Conservation (phyloP, 495 filamentous ascomycete species). For the Chaetomium fimeti region DNA sequence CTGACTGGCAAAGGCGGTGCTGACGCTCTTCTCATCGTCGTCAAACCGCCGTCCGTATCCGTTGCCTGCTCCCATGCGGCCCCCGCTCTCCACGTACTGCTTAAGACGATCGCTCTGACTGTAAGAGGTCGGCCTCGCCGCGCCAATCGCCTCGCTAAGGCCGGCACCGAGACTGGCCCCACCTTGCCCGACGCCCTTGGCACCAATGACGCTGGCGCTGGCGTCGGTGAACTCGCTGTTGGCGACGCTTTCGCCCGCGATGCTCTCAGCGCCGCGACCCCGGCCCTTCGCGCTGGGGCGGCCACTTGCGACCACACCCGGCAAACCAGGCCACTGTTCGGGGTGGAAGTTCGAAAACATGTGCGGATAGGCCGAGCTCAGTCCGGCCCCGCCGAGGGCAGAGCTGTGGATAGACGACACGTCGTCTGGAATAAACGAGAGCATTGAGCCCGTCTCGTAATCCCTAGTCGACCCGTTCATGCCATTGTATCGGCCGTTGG, state of each 20-base stretch:
- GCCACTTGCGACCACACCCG: constrained; percentile 61
- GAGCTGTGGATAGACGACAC: constrained; percentile 94
- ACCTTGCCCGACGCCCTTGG: constrained; percentile 62
- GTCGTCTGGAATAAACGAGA: constrained; percentile 95
- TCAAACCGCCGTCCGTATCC: constrained; percentile 81
- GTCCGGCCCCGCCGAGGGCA: constrained; percentile 76
- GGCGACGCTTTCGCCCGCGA: constrained; percentile 87
- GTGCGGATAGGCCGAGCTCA: constrained; percentile 78
- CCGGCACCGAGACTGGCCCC: constrained; percentile 83
- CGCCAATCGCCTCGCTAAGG: constrained; percentile 61
- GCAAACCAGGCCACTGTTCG: constrained; percentile 84
- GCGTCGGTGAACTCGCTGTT: constrained; percentile 84
- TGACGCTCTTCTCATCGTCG: constrained; percentile 92
- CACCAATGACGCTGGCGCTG: constrained; percentile 69
- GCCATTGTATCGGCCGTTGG: constrained; percentile 44
- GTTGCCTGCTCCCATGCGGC: constrained; percentile 58
- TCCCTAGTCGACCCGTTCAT: constrained; percentile 61
- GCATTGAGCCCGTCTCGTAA: constrained; percentile 82
- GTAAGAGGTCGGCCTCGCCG: constrained; percentile 46
- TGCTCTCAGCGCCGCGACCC: constrained; percentile 64
- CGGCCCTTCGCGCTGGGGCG: constrained; percentile 54
- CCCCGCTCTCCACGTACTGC: constrained; percentile 84
- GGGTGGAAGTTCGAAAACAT: constrained; percentile 92
- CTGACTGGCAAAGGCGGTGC: constrained; percentile 94
- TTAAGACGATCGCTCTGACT: constrained; percentile 63